A percentile compares a stretch with the other conserved stretches of the same genome.
Evolutionary conservation across 176 grass and related monocot genomes (phyloP).

Genomic region (Bonia amplexicaulis): DNA sequence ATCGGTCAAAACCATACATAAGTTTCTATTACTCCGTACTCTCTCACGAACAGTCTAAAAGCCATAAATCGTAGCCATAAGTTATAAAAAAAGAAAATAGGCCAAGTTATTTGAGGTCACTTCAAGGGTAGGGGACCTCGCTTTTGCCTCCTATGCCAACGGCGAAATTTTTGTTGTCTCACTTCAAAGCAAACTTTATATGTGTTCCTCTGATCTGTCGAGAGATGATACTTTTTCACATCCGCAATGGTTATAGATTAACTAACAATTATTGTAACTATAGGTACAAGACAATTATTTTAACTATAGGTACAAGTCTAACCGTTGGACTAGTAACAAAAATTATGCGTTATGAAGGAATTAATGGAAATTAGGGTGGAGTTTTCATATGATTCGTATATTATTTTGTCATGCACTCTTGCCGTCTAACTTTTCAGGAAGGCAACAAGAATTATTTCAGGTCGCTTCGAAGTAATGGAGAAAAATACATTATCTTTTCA

Average conservation of each 20-base stretch:
- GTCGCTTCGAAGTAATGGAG: conserved; percentile 17
- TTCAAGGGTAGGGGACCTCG: no score
- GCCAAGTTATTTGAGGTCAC: no score
- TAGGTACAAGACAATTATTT: not conserved
- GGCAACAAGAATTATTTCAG: not conserved
- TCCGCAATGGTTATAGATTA: not conserved
- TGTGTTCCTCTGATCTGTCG: not conserved
- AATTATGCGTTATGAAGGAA: not conserved
- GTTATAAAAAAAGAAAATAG: no score
- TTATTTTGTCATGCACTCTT: not conserved
- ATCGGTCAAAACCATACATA: no score
- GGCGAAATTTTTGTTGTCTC: not conserved
- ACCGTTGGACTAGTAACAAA: no score
- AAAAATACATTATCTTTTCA: not conserved
- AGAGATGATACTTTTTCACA: not conserved
- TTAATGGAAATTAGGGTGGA: not conserved
- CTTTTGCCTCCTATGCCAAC: not conserved
- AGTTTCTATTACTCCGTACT: no score
- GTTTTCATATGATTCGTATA: not conserved
- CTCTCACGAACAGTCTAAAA: no score
- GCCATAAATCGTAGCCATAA: no score
- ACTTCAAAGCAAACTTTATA: not conserved
- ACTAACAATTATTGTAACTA: not conserved
- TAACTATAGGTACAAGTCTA: not conserved
- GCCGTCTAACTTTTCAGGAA: not conserved